Base-by-base conservation (phyloP, 352 stramenopile genomes). In the Phytopythium helicoides region DNA sequence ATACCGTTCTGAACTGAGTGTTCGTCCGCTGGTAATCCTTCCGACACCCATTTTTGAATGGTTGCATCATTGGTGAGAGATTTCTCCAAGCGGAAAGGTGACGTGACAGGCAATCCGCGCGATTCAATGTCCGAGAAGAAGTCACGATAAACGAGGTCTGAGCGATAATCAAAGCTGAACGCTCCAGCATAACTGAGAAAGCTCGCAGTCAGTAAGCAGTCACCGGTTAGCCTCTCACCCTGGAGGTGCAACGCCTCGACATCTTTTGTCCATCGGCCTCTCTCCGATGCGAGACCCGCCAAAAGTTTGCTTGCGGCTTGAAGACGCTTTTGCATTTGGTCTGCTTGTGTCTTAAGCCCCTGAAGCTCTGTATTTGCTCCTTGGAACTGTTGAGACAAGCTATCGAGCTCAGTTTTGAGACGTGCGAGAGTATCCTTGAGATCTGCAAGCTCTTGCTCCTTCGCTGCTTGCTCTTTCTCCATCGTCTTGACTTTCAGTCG, bases 1-100 rank as follows among this genome's bases (percentile, higher is more conserved):
- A 98, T 98, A 45, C 93, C 94, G 56, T 98, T 98, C 54, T 98
- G 91, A 6, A 98, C 86, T 6, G 87, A 97, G 71, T 98, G 93
- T 46, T 97, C 89, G 51, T 98, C 94, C 0, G 91, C 91, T 10
- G 94, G 94, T 7, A 98, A 67, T 0, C 93, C 94, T 58, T 98
- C 94, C 0, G 86, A 90, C 21, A 96, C 90, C 94, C 94, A 98
- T 19, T 89, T 92, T 54, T 98, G 94, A 37, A 98, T 88, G 0
- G 86, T 97, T 6, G 94, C 87, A 47, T 98, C 94, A 25, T 83
- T 96, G 0, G 90, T 97, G 12, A 98, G 81, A 26, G 96, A 92
- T 14, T 68, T 86, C 48, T 97, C 89, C 8, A 98, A 73, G 10
- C 76, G 71, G 60, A 98, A 98, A 10, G 86, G 80, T 1, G 76